Conservation (phyloP, 805 yeast genomes). For the Ogataea angusta region DNA sequence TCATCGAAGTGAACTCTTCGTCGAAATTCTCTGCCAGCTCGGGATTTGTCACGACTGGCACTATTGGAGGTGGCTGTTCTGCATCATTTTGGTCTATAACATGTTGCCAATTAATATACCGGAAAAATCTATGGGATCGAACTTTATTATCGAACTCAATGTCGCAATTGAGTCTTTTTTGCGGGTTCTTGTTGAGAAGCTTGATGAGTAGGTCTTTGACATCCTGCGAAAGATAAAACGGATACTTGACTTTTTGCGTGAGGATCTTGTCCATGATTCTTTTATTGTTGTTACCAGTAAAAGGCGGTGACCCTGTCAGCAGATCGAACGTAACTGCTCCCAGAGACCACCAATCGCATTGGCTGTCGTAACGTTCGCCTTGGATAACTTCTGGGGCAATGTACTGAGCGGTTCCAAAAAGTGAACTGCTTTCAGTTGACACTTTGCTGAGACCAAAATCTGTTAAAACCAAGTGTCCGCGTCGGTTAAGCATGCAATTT, state of each 20-base stretch:
- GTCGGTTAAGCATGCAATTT: conserved; percentile 70
- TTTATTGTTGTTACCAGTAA: conserved; percentile 78
- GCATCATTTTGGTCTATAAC: conserved; percentile 47
- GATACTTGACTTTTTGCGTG: conserved; percentile 61
- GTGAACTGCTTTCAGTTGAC: conserved; percentile 44
- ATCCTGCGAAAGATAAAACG: conserved; percentile 73
- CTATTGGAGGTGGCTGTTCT: conserved; percentile 74
- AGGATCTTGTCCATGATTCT: conserved; percentile 73
- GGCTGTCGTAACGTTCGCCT: conserved; percentile 72
- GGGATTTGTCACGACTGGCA: conserved; percentile 81
- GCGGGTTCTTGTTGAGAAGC: conserved; percentile 65
- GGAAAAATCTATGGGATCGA: conserved; percentile 68
- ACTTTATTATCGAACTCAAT: conserved; percentile 47
- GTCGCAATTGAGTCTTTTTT: conserved; percentile 59
- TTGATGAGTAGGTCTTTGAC: conserved; percentile 73
- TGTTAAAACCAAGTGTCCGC: conserved; percentile 80
- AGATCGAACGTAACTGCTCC: conserved; percentile 81
- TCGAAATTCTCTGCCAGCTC: conserved; percentile 83
- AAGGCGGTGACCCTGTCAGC: conserved; percentile 85
- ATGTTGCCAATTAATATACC: conserved; percentile 68
- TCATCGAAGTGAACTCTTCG: conserved; percentile 70
- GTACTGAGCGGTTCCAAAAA: conserved; percentile 77
- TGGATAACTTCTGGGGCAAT: conserved; percentile 88
- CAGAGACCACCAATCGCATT: conserved; percentile 90
- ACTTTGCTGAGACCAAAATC: conserved; percentile 78